Evolutionary conservation across 2,329 filamentous ascomycete species (phyloP).

Genomic region (Calonectria honghensis): DNA sequence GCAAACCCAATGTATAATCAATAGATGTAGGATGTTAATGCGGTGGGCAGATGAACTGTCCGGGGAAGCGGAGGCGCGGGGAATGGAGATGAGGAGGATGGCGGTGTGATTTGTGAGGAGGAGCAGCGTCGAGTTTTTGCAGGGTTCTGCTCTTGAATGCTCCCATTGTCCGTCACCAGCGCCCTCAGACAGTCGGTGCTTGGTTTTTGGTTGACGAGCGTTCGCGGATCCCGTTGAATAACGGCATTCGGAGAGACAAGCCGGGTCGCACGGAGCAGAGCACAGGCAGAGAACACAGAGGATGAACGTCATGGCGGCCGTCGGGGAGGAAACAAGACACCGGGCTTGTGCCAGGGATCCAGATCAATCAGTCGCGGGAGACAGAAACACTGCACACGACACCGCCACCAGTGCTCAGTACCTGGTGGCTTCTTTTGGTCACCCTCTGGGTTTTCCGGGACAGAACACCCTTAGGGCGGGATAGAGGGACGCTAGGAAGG

Average conservation of each 20-base stretch:
- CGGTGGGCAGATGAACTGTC: slow-evolving; percentile 20
- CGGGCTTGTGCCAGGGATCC: neutral
- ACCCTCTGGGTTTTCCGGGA: neutral
- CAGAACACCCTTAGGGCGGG: slow-evolving; percentile 3
- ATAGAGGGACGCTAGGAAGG: slow-evolving; percentile 9
- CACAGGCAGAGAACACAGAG: slow-evolving; percentile 1
- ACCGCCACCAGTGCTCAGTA: too few relatives aligned
- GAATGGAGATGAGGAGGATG: slow-evolving; percentile 4
- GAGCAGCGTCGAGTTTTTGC: neutral
- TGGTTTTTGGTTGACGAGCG: slow-evolving; percentile 11
- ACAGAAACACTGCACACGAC: slow-evolving; percentile 12
- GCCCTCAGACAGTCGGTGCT: neutral
- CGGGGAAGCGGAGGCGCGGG: slow-evolving; percentile 32
- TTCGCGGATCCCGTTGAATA: slow-evolving; percentile 7
- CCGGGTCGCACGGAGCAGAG: slow-evolving; percentile 18
- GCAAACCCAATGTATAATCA: neutral
- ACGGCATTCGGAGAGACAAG: slow-evolving; percentile 22
- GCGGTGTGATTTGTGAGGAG: slow-evolving; percentile 29
- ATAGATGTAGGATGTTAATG: slow-evolving; percentile 9
- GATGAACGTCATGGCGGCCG: slow-evolving; percentile 14
- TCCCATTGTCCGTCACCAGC: neutral
- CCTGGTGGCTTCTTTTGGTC: slow-evolving; percentile 2
- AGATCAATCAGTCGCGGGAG: neutral
- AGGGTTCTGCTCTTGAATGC: slow-evolving; percentile 10
- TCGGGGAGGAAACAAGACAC: neutral